Evolutionary conservation across 2,329 filamentous ascomycete species (phyloP), one percentile per base, ranked within the genome.

Genomic region (Exophiala oligosperma): DNA sequence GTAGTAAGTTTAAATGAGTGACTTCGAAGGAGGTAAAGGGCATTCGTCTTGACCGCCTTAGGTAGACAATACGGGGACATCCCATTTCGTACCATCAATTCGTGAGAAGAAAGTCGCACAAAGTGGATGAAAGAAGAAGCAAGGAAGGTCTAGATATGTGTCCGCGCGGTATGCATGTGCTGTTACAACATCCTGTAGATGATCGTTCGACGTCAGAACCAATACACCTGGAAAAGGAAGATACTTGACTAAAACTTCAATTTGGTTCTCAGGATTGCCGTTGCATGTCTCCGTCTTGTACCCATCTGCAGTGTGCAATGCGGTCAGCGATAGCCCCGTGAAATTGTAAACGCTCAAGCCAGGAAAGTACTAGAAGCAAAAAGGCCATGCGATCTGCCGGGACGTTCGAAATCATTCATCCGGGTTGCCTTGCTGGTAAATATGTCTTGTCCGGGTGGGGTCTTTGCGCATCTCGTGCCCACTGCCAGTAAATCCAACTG

Each of bases 381-480:
- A 46, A 52, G 24, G 40, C 11, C 40, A 38, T 35, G 32, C 7
- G 32, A 35, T 35, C 11, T 11, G 6, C 32, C 32, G 9, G 2
- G 4, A 35, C 2, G 32, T 14, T 38, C 54, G 37, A 23, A 5
- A 28, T 17, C 43, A 40, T 21, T 59, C 61, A 59, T 78, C 77
- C 52, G 90, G 79, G 59, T 92, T 89, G 69, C 83, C 86, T 67
- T 87, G 81, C 73, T 93, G 86, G 74, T 96, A 95, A 65, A 94
- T 87, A 71, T 96, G 91, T 68, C 91, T 88, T 72, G 84, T 88
- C 70, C 92, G 84, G 62, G 87, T 86, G 49, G 86, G 85, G 71
- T 97, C 94, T 75, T 96, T 97, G 67, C 92, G 90, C 94, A 97
- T 97, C 65, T 89, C 83, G 75, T 96, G 91, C 59, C 94, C 94